A percentile compares a stretch with the other conserved stretches of the same genome.
phyloP scores from a whole-genome alignment of 1,139 yeast genomes.

The Saccharomyces hybrid region DNA sequence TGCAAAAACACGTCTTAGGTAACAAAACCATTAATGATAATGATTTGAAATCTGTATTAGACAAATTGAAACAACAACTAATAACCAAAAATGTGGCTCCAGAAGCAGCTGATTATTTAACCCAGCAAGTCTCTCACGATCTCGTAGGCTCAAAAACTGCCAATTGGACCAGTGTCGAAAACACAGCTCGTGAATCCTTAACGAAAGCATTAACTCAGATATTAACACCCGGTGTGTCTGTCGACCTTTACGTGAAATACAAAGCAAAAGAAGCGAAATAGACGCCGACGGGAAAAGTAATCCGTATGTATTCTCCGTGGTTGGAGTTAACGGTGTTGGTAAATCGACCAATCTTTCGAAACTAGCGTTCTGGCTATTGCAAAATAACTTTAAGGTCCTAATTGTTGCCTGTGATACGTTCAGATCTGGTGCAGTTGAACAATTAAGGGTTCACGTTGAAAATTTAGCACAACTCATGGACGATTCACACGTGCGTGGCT shows the following conservation, averaged over 20 bases:
- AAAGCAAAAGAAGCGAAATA: constrained; percentile 35
- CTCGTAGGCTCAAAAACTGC: constrained; percentile 59
- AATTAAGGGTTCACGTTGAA: constrained; percentile 84
- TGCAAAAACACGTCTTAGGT: constrained; percentile 48
- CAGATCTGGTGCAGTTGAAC: constrained; percentile 97
- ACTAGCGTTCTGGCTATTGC: constrained; percentile 89
- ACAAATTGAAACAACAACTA: constrained; percentile 46
- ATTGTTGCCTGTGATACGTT: constrained; percentile 97
- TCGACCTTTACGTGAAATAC: constrained; percentile 82
- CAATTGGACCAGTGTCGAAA: constrained; percentile 55
- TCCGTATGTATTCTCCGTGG: constrained; percentile 92
- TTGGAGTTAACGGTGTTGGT: constrained; percentile 97
- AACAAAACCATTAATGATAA: constrained; percentile 50
- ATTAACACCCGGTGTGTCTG: constrained; percentile 86
- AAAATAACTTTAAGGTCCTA: constrained; percentile 76
- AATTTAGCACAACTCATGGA: constrained; percentile 60
- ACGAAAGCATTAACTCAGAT: constrained; percentile 72
- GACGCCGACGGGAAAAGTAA: constrained; percentile 32
- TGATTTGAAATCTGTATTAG: constrained; percentile 48
- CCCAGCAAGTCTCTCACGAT: constrained; percentile 51
- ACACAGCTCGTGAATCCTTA: constrained; percentile 58
- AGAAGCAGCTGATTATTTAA: constrained; percentile 52
- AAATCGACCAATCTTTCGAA: constrained; percentile 93
- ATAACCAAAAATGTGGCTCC: constrained; percentile 45
- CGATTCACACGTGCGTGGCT: constrained; percentile 32